A percentile compares a stretch with the other conserved stretches of the same genome.
phyloP scores from a whole-genome alignment of 495 filamentous ascomycete genomes.

The Aspergillus carlsbadensis region DNA sequence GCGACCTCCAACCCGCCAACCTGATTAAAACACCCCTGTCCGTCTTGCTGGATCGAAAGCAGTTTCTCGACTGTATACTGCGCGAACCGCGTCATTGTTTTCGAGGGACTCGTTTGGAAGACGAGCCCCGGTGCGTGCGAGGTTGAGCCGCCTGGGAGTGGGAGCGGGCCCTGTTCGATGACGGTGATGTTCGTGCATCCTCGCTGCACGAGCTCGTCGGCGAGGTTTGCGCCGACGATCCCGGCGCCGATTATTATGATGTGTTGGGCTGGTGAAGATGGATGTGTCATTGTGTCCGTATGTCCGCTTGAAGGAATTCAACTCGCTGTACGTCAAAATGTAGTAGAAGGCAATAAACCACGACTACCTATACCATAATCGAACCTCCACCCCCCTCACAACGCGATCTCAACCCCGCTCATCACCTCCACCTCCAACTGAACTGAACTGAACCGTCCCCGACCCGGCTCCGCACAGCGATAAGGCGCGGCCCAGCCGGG shows the following conservation, averaged over 20 bases:
- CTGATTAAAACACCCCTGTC: conserved; percentile 48
- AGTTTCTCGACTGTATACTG: conserved; percentile 51
- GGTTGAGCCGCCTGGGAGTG: conserved; percentile 52
- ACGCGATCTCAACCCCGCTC: too few species aligned
- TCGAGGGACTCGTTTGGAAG: conserved; percentile 49
- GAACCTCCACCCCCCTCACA: too few species aligned
- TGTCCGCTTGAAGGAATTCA: too few species aligned
- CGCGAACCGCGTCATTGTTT: conserved; percentile 50
- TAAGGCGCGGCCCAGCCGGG: too few species aligned
- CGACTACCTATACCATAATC: too few species aligned
- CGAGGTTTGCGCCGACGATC: conserved; percentile 53
- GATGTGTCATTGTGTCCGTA: not conserved
- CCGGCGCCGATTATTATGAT: conserved; percentile 55
- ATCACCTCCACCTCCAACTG: too few species aligned
- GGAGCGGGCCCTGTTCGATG: conserved; percentile 51
- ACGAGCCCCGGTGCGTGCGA: conserved; percentile 54
- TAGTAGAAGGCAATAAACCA: too few species aligned
- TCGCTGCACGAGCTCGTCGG: conserved; percentile 50
- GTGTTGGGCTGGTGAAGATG: conserved; percentile 12
- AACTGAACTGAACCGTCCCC: too few species aligned
- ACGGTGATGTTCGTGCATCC: conserved; percentile 54
- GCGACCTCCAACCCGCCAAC: conserved; percentile 52
- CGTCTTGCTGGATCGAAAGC: conserved; percentile 38
- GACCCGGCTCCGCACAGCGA: too few species aligned
- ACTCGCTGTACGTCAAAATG: too few species aligned